Percentiles rank a stretch among this genome's conserved stretches.
Conservation (phyloP, 306 rosid species). For the Dalbergia cochinchinensis region DNA sequence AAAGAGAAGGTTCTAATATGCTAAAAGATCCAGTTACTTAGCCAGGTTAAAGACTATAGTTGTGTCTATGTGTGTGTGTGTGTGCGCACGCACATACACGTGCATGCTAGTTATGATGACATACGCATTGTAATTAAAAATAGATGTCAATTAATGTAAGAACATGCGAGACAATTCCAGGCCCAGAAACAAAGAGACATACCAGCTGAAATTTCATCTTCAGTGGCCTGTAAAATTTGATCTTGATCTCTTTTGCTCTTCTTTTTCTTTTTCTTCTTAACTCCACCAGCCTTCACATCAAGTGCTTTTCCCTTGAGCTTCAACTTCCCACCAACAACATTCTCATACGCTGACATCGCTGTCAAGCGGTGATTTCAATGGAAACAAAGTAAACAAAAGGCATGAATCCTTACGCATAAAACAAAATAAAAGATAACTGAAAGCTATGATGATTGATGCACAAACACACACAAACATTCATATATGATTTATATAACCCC, state of each 20-base stretch:
- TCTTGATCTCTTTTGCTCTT: conserved; percentile 69
- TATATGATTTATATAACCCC: too few species aligned
- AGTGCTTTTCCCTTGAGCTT: conserved; percentile 99
- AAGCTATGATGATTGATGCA: neutral
- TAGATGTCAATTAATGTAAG: conserved; percentile 5
- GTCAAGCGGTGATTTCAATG: conserved; percentile 4
- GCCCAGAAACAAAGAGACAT: conserved; percentile 5
- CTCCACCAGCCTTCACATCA: conserved; percentile 88
- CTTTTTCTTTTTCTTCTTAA: conserved; percentile 90
- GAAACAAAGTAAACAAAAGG: neutral
- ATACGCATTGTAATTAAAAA: neutral
- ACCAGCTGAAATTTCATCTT: conserved; percentile 71
- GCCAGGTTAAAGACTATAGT: neutral
- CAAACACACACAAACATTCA: too few species aligned
- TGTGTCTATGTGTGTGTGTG: too few species aligned
- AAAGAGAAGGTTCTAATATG: conserved; percentile 19
- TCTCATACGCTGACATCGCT: conserved; percentile 82
- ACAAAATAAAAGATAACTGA: neutral
- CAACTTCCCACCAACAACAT: conserved; percentile 91
- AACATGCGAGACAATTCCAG: neutral
- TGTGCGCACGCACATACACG: too few species aligned
- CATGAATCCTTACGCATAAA: neutral
- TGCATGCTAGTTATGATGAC: too few species aligned
- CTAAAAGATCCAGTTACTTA: conserved; percentile 13
- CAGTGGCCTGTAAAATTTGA: conserved; percentile 55